These are phyloP conservation scores for Phytophthora multivora DNA, from an alignment of 352 stramenopile species.

Conservation along the genomic window DNA sequence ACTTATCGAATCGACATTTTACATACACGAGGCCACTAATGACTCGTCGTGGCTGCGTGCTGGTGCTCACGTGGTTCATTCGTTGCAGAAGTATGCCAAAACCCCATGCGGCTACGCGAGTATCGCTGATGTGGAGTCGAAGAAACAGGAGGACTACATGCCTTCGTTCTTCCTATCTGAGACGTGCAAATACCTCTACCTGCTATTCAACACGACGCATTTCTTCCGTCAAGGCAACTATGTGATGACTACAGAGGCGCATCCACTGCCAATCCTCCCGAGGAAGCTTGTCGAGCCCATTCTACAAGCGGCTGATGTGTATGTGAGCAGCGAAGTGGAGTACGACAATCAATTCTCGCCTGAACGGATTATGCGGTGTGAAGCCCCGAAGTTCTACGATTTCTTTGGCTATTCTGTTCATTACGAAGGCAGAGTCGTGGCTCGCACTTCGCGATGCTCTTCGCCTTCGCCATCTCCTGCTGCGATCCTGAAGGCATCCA, in stretches of 20 bases:
- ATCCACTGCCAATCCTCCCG: slow-evolving; percentile 90
- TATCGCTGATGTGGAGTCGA: slow-evolving; percentile 84
- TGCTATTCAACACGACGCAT: slow-evolving; percentile 94
- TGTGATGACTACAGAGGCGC: slow-evolving; percentile 97
- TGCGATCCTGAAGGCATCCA: slow-evolving; percentile 21
- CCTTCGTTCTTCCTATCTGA: slow-evolving; percentile 99
- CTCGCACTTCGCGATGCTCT: slow-evolving; percentile 49
- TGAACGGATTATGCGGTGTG: slow-evolving; percentile 40
- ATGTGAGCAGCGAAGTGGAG: slow-evolving; percentile 13
- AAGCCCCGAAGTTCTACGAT: slow-evolving; percentile 55
- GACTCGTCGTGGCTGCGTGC: slow-evolving; percentile 84
- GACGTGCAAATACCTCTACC: slow-evolving; percentile 99
- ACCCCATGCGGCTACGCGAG: slow-evolving; percentile 94
- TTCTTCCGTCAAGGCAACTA: slow-evolving; percentile 90
- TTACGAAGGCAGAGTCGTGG: slow-evolving; percentile 57
- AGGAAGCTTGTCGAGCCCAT: slow-evolving; percentile 52
- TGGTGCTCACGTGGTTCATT: slow-evolving; percentile 80
- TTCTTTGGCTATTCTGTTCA: slow-evolving; percentile 58
- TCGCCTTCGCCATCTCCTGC: slow-evolving; percentile 18
- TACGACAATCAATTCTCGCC: slow-evolving; percentile 22
- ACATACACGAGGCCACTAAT: slow-evolving; percentile 92
- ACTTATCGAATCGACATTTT: slow-evolving; percentile 97
- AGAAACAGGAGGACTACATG: slow-evolving; percentile 96
- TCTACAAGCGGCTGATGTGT: slow-evolving; percentile 28
- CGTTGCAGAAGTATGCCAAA: slow-evolving; percentile 91